Conservation (phyloP, 176 grass and related monocot genomes). For the Stipa capillata region DNA sequence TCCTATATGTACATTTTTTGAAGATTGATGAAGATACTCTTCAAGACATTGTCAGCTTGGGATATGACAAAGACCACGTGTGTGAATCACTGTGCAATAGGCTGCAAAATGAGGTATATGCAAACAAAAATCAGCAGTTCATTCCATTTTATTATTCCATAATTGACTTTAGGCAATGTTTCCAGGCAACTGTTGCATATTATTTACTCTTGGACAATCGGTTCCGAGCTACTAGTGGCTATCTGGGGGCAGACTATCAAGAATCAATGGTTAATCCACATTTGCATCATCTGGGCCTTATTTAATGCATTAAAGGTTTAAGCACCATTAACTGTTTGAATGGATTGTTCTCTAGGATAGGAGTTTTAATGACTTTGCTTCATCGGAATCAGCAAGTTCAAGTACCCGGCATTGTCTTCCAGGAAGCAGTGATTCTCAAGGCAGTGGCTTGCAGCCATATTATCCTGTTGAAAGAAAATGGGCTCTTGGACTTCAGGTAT, state of each 20-base stretch:
- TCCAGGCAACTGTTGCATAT: conserved; percentile 91
- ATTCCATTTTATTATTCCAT: not conserved
- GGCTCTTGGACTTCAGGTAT: conserved; percentile 98
- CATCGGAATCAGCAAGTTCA: conserved; percentile 28
- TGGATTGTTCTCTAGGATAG: conserved; percentile 28
- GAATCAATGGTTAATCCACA: conserved; percentile 55
- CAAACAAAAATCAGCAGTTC: not conserved
- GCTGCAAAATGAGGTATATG: conserved; percentile 82
- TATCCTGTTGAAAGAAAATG: conserved; percentile 79
- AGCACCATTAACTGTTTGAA: conserved; percentile 7
- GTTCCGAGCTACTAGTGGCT: conserved; percentile 74
- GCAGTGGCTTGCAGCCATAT: conserved; percentile 32
- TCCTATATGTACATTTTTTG: conserved; percentile 23
- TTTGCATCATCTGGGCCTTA: not conserved
- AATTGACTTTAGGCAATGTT: conserved; percentile 32
- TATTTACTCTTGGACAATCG: conserved; percentile 94
- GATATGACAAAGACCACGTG: conserved; percentile 78
- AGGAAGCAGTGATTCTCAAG: conserved; percentile 54
- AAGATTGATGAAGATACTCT: conserved; percentile 97
- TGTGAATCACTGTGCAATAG: conserved; percentile 72
- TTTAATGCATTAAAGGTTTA: not conserved
- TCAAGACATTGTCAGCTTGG: conserved; percentile 64
- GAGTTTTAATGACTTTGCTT: conserved; percentile 18
- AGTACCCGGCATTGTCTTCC: conserved; percentile 28
- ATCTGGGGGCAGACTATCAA: conserved; percentile 82